phyloP scores from a whole-genome alignment of 768 basidiomycete species.

The Sporobolomyces phaffii region DNA sequence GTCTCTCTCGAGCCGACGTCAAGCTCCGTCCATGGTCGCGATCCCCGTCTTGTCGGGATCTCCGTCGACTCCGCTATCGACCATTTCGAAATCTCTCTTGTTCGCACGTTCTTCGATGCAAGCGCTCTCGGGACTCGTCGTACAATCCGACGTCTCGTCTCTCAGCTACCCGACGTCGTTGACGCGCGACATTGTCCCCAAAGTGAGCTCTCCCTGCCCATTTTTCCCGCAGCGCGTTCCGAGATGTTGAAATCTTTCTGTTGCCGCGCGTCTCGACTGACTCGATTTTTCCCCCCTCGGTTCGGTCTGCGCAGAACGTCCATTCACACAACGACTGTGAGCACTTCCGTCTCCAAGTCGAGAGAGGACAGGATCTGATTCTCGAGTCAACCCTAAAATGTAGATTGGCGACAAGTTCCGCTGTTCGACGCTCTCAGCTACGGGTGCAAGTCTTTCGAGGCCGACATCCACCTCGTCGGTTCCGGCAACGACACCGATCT shows the following conservation, averaged over 20 bases:
- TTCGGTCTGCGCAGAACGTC: conserved; percentile 15
- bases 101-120: conserved; percentile 8
- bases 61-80: not conserved
- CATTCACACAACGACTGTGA: conserved; percentile 35
- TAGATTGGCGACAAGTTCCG: conserved; percentile 27
- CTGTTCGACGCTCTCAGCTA: conserved; percentile 12
- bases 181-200: conserved; percentile 8
- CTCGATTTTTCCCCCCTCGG: not conserved
- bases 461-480: conserved; percentile 12
- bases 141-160: not conserved
- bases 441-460: conserved; percentile 25
- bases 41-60: not conserved
- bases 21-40: not conserved
- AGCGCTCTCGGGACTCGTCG: not conserved
- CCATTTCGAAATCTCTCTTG: not conserved
- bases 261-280: not conserved
- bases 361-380: not conserved
- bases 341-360: not conserved
- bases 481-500: conserved; percentile 5
- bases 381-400: no score
- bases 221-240: not conserved
- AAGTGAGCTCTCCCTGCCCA: conserved; percentile 1
- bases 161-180: not conserved
- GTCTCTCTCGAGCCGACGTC: no score
- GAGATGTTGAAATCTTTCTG: not conserved